Conservation (phyloP, 2,329 filamentous ascomycete species). For the Aspergillus carbonarius region DNA sequence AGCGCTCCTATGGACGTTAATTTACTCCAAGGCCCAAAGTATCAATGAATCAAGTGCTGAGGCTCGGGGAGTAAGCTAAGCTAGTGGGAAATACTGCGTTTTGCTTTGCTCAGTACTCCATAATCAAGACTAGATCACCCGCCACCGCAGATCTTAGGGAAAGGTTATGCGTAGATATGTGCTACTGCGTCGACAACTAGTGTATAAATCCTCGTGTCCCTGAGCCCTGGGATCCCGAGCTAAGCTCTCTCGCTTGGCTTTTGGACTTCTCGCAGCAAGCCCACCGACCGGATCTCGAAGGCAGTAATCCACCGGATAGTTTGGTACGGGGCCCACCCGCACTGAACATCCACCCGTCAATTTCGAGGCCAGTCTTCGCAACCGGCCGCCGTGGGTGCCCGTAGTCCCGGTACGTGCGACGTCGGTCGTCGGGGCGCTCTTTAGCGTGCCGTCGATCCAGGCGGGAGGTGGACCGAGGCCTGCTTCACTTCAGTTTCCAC, state of each 20-base stretch:
- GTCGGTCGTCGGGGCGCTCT: conserved; percentile 1
- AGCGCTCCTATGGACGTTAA: neutral
- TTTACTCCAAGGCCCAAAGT: neutral
- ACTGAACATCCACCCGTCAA: neutral
- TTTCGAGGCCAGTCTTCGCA: conserved; percentile 1
- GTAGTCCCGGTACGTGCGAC: conserved; percentile 1
- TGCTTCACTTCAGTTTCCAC: conserved; percentile 7
- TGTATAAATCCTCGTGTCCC: neutral
- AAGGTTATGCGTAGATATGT: neutral
- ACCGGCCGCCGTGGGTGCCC: neutral
- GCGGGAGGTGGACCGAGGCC: conserved; percentile 11
- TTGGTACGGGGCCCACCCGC: neutral
- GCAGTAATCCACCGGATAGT: neutral
- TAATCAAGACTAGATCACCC: neutral
- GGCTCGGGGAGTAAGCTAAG: neutral
- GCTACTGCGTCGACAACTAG: neutral
- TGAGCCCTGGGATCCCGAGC: neutral
- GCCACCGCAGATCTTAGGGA: neutral
- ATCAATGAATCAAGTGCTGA: neutral
- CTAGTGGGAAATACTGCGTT: neutral
- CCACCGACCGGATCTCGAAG: neutral
- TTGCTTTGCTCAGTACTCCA: neutral
- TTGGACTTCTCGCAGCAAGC: neutral
- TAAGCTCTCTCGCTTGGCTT: neutral
- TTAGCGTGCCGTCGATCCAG: conserved; percentile 8